Evolutionary conservation across 208 protist species (phyloP).

Genomic region (Trypanosoma grayi): DNA sequence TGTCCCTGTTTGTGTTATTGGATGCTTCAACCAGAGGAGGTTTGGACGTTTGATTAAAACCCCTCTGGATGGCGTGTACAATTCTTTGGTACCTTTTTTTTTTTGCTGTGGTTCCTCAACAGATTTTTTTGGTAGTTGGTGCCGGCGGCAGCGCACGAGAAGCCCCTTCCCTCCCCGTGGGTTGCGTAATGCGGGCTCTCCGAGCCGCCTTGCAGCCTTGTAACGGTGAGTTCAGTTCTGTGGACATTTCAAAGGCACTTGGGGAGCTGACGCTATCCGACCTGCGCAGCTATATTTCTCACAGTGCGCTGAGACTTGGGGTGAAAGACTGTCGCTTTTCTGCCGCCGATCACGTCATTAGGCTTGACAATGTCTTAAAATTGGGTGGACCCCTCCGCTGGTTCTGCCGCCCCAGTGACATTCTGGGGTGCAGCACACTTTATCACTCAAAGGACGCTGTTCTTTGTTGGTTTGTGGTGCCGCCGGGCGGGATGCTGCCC

Average conservation of each 20-base stretch:
- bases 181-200: constrained; percentile 5
- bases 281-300: constrained; percentile 48
- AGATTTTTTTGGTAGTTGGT: constrained; percentile 17
- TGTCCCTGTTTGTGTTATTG: too few relatives aligned
- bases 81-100: too few relatives aligned
- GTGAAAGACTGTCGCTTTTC: constrained; percentile 29
- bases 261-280: constrained; percentile 34
- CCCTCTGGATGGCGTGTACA: too few relatives aligned
- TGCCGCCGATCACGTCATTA: constrained; percentile 29
- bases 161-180: not conserved
- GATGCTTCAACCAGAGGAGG: too few relatives aligned
- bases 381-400: not conserved
- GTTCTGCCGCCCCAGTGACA: not conserved
- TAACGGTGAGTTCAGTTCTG: constrained; percentile 5
- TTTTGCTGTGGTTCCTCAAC: too few relatives aligned
- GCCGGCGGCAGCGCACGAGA: not conserved
- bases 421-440: constrained; percentile 59
- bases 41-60: too few relatives aligned
- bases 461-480: constrained; percentile 76
- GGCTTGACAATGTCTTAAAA: constrained; percentile 39
- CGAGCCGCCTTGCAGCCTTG: not conserved
- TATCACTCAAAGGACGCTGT: constrained; percentile 41
- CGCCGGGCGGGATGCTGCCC: constrained; percentile 43
- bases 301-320: constrained; percentile 25
- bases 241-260: constrained; percentile 27